Evolutionary conservation across 208 protist genomes (phyloP).

Genomic region (Angomonas deanei): DNA sequence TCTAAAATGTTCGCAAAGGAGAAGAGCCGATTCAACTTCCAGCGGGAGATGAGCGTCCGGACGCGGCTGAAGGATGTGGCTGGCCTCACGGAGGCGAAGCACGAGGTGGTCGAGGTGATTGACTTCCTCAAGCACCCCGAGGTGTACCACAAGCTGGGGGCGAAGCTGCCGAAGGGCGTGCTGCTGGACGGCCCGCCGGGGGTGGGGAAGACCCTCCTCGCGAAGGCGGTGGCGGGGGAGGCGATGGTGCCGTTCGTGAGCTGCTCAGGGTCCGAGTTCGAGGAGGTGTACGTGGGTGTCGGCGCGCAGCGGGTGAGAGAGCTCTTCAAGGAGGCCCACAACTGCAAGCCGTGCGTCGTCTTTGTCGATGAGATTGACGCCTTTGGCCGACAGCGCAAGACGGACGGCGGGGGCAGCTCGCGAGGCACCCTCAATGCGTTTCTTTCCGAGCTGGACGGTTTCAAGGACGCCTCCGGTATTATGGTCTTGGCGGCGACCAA

Average conservation of each 20-base stretch:
- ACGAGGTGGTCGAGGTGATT: constrained; percentile 91
- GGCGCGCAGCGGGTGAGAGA: constrained; percentile 92
- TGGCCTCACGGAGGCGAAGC: constrained; percentile 79
- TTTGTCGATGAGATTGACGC: constrained; percentile 98
- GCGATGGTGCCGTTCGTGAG: constrained; percentile 95
- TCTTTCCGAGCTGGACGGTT: constrained; percentile 98
- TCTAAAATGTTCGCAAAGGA: constrained; percentile 29
- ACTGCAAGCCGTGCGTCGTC: constrained; percentile 94
- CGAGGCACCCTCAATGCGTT: constrained; percentile 97
- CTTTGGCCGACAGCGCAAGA: constrained; percentile 80
- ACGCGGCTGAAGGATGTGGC: constrained; percentile 78
- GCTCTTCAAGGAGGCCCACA: constrained; percentile 90
- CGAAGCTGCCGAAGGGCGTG: constrained; percentile 94
- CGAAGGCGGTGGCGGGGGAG: constrained; percentile 84
- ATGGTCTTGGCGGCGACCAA: constrained; percentile 98
- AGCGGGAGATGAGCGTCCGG: constrained; percentile 49
- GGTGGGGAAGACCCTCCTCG: constrained; percentile 93
- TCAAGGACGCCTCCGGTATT: constrained; percentile 89
- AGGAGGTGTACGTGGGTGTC: constrained; percentile 97
- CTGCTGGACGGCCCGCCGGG: constrained; percentile 95
- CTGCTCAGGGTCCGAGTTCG: constrained; percentile 92
- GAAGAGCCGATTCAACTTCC: constrained; percentile 67
- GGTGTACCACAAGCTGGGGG: constrained; percentile 92
- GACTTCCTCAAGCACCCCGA: constrained; percentile 92
- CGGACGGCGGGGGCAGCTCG: constrained; percentile 53